Base-by-base conservation (phyloP, 2,329 filamentous ascomycete genomes). In the Penicillium sp. region DNA sequence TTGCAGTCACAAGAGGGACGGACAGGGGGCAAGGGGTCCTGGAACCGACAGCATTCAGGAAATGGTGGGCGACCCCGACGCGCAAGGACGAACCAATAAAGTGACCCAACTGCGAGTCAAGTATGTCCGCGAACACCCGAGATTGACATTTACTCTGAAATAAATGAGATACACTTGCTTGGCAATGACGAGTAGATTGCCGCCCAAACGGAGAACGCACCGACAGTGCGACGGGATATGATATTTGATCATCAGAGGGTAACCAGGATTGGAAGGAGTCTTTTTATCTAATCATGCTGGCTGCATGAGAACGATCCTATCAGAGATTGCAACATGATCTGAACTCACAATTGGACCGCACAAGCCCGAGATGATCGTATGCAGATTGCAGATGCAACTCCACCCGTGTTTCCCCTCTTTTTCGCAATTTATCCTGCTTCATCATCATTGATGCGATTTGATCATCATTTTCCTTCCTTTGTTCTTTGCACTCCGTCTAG, bases 341-440 rank as follows among this genome's bases (percentile, higher is more conserved):
- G 35, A 49, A 24, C 47, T 39, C 26, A 29, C 45, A 33, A 48
- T 35, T 27, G 29, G 43, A 49, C 31, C 19, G 35, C 21, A 31
- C 22, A 49, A 49, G 47, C 5, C 31, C 48, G 35, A 48, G 33
- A 50, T 39, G 48, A 50, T 49, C 14, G 37, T 50, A 5, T 41
- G 48, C 48, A 50, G 31, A 39, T 39, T 27, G 35, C 35, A 47
- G 27, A n/a, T 50, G 48, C 48, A 50, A 19, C 48, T 50, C 33
- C 35, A 27, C 33, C 33, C 47, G 29, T 22, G 48, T 35, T 50
- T 50, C 48, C 48, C 48, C 48, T 41, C 35, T 41, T 50, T 50
- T 41, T 21, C 14, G 9, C 35, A 41, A 24, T 16, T 35, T 24
- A 22, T 48, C 31, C 31, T 22, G 21, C 11, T 13, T 48, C 21